Base-by-base conservation (phyloP, 441 rosid genomes). In the Populus hybrid region DNA sequence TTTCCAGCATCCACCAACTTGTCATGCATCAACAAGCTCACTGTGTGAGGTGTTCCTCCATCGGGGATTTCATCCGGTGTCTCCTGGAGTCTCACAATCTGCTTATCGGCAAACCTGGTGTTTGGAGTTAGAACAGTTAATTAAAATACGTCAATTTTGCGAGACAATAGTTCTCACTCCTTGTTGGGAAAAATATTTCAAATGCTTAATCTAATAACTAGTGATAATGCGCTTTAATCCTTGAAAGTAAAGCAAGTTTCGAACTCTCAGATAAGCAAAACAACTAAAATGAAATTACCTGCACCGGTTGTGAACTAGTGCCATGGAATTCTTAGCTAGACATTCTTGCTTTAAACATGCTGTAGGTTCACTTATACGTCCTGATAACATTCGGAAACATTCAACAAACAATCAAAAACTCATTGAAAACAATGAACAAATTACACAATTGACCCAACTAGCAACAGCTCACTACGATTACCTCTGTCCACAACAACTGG, bases 11-110 rank as follows among this genome's bases (percentile, higher is more conserved):
- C 98, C 46, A 92, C 98, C 85, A 96, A 75, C 87, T 96, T 96
- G 85, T 94, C 97, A 84, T 96, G 98, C 93, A 96, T 85, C 87
- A 96, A 87, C 86, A 96, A 88, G 88, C 98, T 96, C 83, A 96
- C 98, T 3, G 97, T 94, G 77, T 96, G 98, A 32, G 98, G 99
- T 69, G 99, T 96, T 83, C 98, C 98, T 79, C 98, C 98, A 42
- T 94, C 97, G 24, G 98, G 98, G 76, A 94, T 96, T 82, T 96
- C 97, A 83, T 96, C 98, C 66, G 97, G 98, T 1, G 98, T 96
- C 86, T 96, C 99, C 87, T 94, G 99, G 64, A 96, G 99, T 88
- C 95, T 89, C 83, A 96, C 97, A 77, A 96, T 94, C 87, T 96
- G 98, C 97, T 92, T 96, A 86, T 96, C 98, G 2, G 94, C 94